A percentile compares a stretch with the other conserved stretches of the same genome.
Evolutionary conservation across 371 early-diverging fungal genomes (phyloP).

Genomic region (Mortierella sp.): DNA sequence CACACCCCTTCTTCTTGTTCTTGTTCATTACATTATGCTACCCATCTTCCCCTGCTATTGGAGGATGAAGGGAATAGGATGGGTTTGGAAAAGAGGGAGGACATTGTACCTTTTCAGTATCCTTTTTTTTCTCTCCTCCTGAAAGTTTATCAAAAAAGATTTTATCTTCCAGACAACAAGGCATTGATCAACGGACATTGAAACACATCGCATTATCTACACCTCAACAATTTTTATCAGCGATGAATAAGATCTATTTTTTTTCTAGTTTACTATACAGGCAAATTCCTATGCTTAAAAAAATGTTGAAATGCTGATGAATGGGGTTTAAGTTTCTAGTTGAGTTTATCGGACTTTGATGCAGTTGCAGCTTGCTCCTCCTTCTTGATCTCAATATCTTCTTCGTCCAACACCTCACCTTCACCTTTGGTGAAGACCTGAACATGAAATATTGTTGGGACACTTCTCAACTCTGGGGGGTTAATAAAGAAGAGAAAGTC

Average conservation of each 20-base stretch:
- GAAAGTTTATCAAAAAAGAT: background rate
- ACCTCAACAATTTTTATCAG: no score
- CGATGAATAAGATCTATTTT: no score
- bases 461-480: slow-evolving; percentile 45
- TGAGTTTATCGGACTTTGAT: background rate
- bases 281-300: background rate
- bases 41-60: background rate
- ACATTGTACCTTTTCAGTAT: background rate
- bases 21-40: background rate
- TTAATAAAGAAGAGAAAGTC: slow-evolving; percentile 54
- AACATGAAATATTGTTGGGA: slow-evolving; percentile 48
- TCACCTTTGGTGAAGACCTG: slow-evolving; percentile 55
- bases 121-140: background rate
- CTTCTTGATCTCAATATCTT: slow-evolving; percentile 46
- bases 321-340: background rate
- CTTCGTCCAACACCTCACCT: slow-evolving; percentile 53
- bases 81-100: background rate
- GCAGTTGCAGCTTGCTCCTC: slow-evolving; percentile 17
- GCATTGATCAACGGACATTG: background rate
- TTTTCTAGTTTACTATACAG: background rate
- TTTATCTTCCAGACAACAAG: no score
- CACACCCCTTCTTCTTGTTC: background rate
- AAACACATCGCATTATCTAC: background rate
- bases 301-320: background rate
- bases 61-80: background rate